Conservation (phyloP, 805 yeast species). For the Teunomyces atbi region DNA sequence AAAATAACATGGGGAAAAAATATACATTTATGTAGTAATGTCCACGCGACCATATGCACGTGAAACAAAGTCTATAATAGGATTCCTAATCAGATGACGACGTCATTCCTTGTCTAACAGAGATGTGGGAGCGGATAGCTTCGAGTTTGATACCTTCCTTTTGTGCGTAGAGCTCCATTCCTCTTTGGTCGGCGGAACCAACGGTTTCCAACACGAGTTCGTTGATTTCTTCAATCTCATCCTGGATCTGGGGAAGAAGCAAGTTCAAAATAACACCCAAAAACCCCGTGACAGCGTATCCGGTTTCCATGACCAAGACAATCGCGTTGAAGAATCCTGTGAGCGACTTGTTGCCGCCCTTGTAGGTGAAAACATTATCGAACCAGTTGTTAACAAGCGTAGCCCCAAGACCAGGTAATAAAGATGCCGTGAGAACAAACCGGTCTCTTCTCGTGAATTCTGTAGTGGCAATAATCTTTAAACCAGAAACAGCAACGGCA, state of each 20-base stretch:
- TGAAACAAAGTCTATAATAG: background rate
- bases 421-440: slow-evolving; percentile 63
- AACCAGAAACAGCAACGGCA: slow-evolving; percentile 73
- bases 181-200: slow-evolving; percentile 40
- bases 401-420: slow-evolving; percentile 67
- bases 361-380: slow-evolving; percentile 58
- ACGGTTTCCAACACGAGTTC: slow-evolving; percentile 44
- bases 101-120: slow-evolving; percentile 3
- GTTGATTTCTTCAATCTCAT: slow-evolving; percentile 47
- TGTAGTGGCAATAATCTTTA: slow-evolving; percentile 59
- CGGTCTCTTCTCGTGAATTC: slow-evolving; percentile 73
- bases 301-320: slow-evolving; percentile 66
- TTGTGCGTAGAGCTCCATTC: slow-evolving; percentile 28
- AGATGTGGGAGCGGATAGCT: slow-evolving; percentile 12
- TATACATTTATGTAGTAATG: background rate
- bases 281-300: slow-evolving; percentile 69
- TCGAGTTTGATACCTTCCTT: slow-evolving; percentile 33
- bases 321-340: slow-evolving; percentile 68
- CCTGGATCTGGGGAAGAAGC: slow-evolving; percentile 57
- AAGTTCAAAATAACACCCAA: slow-evolving; percentile 61
- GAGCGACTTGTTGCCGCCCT: slow-evolving; percentile 56
- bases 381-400: slow-evolving; percentile 67
- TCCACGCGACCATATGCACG: slow-evolving; percentile 1
- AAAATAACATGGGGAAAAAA: background rate
- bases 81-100: background rate